Evolutionary conservation across 495 filamentous ascomycete genomes (phyloP), one percentile per base, ranked within the genome.

Genomic region (Astrocystis sublimbata): DNA sequence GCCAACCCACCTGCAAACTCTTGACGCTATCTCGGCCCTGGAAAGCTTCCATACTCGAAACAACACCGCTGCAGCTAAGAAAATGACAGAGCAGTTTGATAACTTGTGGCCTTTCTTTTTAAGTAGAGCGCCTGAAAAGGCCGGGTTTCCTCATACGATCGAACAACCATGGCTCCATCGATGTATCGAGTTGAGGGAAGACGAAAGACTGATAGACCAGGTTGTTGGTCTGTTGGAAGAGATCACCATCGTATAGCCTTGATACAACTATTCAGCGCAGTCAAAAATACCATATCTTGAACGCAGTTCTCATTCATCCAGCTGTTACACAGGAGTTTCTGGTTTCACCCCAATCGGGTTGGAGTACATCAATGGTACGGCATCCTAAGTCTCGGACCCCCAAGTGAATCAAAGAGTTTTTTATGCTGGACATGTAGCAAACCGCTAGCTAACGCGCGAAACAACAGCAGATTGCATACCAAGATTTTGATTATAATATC

Each of bases 151-250:
- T 30, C 57, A 71, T n/a, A 55, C 60, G 19, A 71, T 71, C 52
- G 54, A 71, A 28, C 63, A 68, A 17, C 68, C 68, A 9, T 71
- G 68, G 68, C 65, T 66, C 43, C 63, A 68, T 23, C 65, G 68
- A 19, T 68, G 61, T 6, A 60, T 71, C 17, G 68, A 71, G 54
- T 33, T 71, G 3, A 59, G 54, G 23, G 68, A 71, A 60, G 61
- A 68, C 23, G 51, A 63, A 35, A 40, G 21, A 40, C 41, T 62
- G 6, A 67, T 71, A 9, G 58, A 68, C 40, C 56, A 68, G 23
- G 64, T 64, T 13, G 59, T 71, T 36, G 55, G 65, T 33, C 21
- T 71, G 38, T 60, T 71, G 15, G 61, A 70, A 19, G 62, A 52
- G 19, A 54, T 8, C 56, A 60, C 31, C 57, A 58, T 58, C 56